Conservation (phyloP, 345 rosid genomes). For the Bruguiera sexangula region DNA sequence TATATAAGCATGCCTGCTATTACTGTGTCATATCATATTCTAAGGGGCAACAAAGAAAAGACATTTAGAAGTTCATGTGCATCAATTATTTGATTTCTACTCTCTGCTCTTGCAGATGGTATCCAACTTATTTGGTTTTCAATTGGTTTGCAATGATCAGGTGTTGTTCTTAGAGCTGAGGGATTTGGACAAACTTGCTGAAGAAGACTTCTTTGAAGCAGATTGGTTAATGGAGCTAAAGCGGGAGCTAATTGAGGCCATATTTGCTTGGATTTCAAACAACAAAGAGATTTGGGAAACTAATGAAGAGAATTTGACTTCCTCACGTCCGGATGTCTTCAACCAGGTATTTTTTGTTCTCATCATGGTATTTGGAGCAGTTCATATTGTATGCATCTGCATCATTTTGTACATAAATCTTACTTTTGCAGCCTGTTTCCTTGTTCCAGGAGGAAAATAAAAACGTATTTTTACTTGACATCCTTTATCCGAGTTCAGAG, state of each 20-base stretch:
- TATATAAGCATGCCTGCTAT: too few relatives aligned
- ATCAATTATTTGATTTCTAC: not conserved
- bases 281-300: constrained; percentile 32
- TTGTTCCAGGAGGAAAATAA: too few relatives aligned
- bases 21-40: too few relatives aligned
- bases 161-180: constrained; percentile 50
- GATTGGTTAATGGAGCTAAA: constrained; percentile 49
- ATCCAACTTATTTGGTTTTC: not conserved
- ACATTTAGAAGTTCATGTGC: too few relatives aligned
- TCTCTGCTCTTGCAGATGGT: not conserved
- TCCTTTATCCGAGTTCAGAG: too few relatives aligned
- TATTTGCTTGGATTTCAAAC: constrained; percentile 40
- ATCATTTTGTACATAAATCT: not conserved
- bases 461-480: too few relatives aligned
- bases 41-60: not conserved
- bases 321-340: constrained; percentile 18
- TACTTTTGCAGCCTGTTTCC: too few relatives aligned
- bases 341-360: constrained; percentile 28
- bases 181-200: constrained; percentile 37
- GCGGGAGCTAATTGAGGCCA: constrained; percentile 45
- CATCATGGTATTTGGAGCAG: not conserved
- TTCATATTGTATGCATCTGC: not conserved
- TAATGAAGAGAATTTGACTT: constrained; percentile 13
- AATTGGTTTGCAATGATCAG: constrained; percentile 32
- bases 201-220: constrained; percentile 36